phyloP scores from a whole-genome alignment of 2,329 filamentous ascomycete species.

The Aureobasidium sp. region DNA sequence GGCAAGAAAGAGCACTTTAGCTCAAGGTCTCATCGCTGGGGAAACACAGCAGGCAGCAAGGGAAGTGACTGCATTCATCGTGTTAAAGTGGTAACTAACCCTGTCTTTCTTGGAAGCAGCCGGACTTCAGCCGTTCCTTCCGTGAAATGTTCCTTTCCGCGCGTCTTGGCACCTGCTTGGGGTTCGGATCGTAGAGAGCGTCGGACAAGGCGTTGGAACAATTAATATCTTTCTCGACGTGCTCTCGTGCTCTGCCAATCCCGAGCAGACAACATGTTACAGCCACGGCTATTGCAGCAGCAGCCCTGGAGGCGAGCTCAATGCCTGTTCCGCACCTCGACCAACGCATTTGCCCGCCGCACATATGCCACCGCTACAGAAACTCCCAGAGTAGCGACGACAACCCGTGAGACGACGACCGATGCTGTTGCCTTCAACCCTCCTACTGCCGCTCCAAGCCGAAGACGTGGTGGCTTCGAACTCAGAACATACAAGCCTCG shows the following conservation, averaged over 20 bases:
- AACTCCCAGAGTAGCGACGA: conserved; percentile 19
- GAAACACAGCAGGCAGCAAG: neutral
- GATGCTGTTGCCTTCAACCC: conserved; percentile 36
- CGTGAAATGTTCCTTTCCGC: neutral
- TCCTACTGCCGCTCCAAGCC: conserved; percentile 30
- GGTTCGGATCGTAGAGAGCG: neutral
- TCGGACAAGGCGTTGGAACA: conserved; percentile 1
- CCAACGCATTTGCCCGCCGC: conserved; percentile 35
- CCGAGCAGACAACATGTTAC: conserved; percentile 49
- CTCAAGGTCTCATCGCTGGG: conserved; percentile 2
- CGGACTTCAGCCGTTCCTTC: neutral
- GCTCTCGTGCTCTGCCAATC: neutral
- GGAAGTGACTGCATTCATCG: neutral
- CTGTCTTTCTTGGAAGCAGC: no score
- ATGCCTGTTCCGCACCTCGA: conserved; percentile 34
- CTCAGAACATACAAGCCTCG: conserved; percentile 87
- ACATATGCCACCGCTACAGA: conserved; percentile 46
- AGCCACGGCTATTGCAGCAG: conserved; percentile 51
- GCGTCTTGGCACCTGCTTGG: neutral
- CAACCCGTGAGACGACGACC: conserved; percentile 19
- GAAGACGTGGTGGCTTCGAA: conserved; percentile 34
- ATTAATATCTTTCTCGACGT: neutral
- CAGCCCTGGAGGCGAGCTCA: conserved; percentile 37
- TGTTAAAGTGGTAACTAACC: no score
- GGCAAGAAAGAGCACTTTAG: neutral